phyloP scores from a whole-genome alignment of 805 yeast genomes.

The Yamadazyma olivae region DNA sequence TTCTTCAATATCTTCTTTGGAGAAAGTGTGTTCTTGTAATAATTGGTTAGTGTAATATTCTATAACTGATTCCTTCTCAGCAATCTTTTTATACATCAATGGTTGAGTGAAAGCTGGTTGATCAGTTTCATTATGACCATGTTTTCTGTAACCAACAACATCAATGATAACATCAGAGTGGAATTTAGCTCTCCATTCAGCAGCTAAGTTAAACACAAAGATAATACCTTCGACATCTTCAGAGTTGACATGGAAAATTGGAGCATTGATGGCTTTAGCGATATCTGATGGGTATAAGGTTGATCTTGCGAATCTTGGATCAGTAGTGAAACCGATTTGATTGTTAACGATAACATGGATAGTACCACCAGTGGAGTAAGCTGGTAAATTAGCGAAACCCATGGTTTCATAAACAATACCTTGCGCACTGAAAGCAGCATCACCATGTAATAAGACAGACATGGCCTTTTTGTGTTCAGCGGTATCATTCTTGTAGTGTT shows the following conservation, averaged over 20 bases:
- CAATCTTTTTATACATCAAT: slow-evolving; percentile 89
- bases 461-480: slow-evolving; percentile 83
- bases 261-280: slow-evolving; percentile 95
- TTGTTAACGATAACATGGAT: slow-evolving; percentile 93
- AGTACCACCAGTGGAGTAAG: slow-evolving; percentile 98
- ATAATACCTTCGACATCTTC: slow-evolving; percentile 95
- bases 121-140: slow-evolving; percentile 99
- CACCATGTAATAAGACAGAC: slow-evolving; percentile 95
- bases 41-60: slow-evolving; percentile 82
- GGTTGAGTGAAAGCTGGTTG: slow-evolving; percentile 99
- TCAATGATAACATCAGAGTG: slow-evolving; percentile 95
- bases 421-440: slow-evolving; percentile 98
- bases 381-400: slow-evolving; percentile 91
- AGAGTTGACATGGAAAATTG: slow-evolving; percentile 98
- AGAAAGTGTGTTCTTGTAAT: slow-evolving; percentile 82
- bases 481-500: slow-evolving; percentile 85
- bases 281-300: slow-evolving; percentile 98
- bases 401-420: slow-evolving; percentile 99
- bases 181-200: slow-evolving; percentile 97
- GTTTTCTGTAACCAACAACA: slow-evolving; percentile 96
- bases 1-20: slow-evolving; percentile 86
- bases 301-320: slow-evolving; percentile 95
- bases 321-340: slow-evolving; percentile 99
- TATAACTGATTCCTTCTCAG: slow-evolving; percentile 83
- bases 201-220: slow-evolving; percentile 91